These are phyloP conservation scores for Pleurotus giganteus DNA, from an alignment of 768 basidiomycete species.

Conservation along the genomic window DNA sequence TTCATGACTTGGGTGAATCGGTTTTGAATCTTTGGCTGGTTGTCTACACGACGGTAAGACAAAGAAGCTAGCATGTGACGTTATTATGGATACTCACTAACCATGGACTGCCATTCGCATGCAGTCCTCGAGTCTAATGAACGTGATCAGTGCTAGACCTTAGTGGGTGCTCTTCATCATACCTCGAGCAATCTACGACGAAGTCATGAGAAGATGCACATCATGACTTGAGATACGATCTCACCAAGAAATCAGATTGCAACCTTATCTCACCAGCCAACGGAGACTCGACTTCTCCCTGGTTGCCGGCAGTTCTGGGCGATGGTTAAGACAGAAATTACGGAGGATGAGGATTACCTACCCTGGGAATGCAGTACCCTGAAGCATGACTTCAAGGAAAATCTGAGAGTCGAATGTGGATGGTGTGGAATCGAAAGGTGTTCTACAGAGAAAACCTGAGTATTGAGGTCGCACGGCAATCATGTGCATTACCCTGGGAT, in stretches of 20 bases:
- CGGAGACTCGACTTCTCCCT: constrained; percentile 38
- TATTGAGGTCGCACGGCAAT: constrained; percentile 13
- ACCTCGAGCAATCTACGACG: constrained; percentile 24
- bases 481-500: constrained; percentile 16
- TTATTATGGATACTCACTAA: constrained; percentile 21
- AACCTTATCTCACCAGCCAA: constrained; percentile 42
- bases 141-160: neutral
- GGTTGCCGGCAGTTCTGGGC: constrained; percentile 31
- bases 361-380: constrained; percentile 40
- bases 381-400: constrained; percentile 19
- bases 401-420: constrained; percentile 19
- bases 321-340: constrained; percentile 13
- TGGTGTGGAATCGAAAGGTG: constrained; percentile 22
- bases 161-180: neutral
- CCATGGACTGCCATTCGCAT: constrained; percentile 46
- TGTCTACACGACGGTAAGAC: constrained; percentile 14
- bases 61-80: neutral
- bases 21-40: constrained; percentile 30
- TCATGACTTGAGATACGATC: constrained; percentile 2
- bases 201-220: neutral
- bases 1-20: constrained; percentile 39
- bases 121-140: constrained; percentile 39
- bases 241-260: constrained; percentile 38
- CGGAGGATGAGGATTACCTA: constrained; percentile 16
- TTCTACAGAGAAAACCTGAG: constrained; percentile 18